Percentiles rank a stretch among this genome's conserved stretches.
Conservation (phyloP, 2,329 filamentous ascomycete genomes). For the Neocucurbitaria cava region DNA sequence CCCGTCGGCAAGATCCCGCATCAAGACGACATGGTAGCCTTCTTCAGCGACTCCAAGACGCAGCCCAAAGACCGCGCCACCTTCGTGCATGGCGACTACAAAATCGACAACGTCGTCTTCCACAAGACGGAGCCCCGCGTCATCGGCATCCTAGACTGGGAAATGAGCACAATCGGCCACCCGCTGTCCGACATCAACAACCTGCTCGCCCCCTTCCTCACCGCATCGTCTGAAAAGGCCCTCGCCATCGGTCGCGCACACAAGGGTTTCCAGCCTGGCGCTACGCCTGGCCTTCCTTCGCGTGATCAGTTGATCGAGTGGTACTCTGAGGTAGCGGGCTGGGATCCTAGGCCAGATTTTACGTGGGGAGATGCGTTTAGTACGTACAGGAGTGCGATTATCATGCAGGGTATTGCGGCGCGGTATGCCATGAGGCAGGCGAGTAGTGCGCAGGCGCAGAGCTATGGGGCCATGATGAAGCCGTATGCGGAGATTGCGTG, state of each 20-base stretch:
- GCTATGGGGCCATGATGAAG: conserved; percentile 72
- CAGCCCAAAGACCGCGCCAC: conserved; percentile 81
- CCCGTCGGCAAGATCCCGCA: conserved; percentile 84
- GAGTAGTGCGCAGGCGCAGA: conserved; percentile 80
- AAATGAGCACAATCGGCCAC: conserved; percentile 98
- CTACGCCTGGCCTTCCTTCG: conserved; percentile 70
- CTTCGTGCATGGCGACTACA: conserved; percentile 94
- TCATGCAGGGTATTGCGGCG: conserved; percentile 91
- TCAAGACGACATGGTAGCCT: conserved; percentile 78
- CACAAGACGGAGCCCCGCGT: conserved; percentile 87
- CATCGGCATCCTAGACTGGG: conserved; percentile 89
- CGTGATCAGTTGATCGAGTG: conserved; percentile 66
- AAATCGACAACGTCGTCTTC: conserved; percentile 73
- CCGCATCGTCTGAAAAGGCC: conserved; percentile 48
- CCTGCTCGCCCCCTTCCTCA: conserved; percentile 62
- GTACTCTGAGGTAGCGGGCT: conserved; percentile 74
- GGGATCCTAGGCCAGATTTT: conserved; percentile 69
- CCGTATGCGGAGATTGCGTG: conserved; percentile 82
- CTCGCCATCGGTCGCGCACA: conserved; percentile 50
- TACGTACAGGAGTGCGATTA: conserved; percentile 65
- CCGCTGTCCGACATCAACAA: conserved; percentile 91
- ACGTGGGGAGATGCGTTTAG: conserved; percentile 71
- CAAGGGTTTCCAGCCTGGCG: conserved; percentile 66
- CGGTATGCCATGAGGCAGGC: conserved; percentile 85
- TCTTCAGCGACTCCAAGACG: conserved; percentile 72